These are phyloP conservation scores for Pisolithus tinctorius DNA, from an alignment of 768 basidiomycete genomes.

Conservation along the genomic window DNA sequence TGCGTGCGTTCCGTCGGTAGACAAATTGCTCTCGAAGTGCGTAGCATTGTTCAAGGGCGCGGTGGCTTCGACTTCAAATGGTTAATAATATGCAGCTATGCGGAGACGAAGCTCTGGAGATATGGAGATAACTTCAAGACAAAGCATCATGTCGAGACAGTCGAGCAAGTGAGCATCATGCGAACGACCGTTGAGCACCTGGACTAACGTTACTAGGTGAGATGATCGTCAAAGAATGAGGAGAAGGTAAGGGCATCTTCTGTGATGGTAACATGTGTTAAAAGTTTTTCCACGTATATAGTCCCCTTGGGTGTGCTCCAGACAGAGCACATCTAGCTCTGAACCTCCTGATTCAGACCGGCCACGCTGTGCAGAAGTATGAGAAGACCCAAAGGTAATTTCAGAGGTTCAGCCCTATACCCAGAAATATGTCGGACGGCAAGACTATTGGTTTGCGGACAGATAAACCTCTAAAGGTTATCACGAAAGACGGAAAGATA, in stretches of 20 bases:
- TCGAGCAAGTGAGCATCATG: slow-evolving; percentile 41
- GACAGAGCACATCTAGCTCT: slow-evolving; percentile 81
- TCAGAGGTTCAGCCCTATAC: slow-evolving; percentile 20
- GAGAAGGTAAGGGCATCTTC: slow-evolving; percentile 44
- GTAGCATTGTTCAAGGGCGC: slow-evolving; percentile 3
- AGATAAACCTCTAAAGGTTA: slow-evolving; percentile 54
- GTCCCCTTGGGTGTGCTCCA: slow-evolving; percentile 74
- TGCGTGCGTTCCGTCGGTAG: slow-evolving; percentile 40
- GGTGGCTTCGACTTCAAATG: neutral
- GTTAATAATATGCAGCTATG: slow-evolving; percentile 38
- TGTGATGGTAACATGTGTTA: slow-evolving; percentile 5
- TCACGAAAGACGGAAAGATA: slow-evolving; percentile 52
- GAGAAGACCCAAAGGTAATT: slow-evolving; percentile 46
- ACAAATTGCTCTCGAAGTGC: slow-evolving; percentile 56
- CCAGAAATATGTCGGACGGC: neutral
- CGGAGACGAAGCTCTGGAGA: slow-evolving; percentile 61
- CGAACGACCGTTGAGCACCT: slow-evolving; percentile 5
- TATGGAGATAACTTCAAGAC: slow-evolving; percentile 71
- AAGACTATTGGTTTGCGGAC: slow-evolving; percentile 34
- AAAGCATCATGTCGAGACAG: slow-evolving; percentile 67
- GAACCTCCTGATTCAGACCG: slow-evolving; percentile 66
- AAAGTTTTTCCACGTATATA: slow-evolving; percentile 18
- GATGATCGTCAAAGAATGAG: slow-evolving; percentile 65
- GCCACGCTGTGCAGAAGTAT: slow-evolving; percentile 56
- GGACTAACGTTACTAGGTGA: slow-evolving; percentile 34